Evolutionary conservation across 2,329 filamentous ascomycete species (phyloP).

Genomic region (Epichloe scottii): DNA sequence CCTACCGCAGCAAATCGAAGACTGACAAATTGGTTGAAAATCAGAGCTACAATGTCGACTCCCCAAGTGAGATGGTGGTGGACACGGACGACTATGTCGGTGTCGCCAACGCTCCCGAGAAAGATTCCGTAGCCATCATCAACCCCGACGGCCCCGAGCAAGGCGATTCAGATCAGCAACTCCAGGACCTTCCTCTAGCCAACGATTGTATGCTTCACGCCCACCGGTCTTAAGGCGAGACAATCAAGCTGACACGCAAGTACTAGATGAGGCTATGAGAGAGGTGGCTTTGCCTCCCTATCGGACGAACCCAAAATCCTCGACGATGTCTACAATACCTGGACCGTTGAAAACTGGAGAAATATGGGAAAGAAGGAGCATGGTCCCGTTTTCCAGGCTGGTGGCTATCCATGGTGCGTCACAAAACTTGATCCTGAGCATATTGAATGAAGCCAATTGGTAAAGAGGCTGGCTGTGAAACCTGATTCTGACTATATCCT

Average conservation of each 20-base stretch:
- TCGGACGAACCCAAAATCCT: conserved; percentile 66
- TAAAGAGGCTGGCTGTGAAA: neutral
- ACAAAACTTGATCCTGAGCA: neutral
- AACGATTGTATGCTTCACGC: conserved; percentile 35
- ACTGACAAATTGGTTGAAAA: conserved; percentile 14
- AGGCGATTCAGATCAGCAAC: conserved; percentile 28
- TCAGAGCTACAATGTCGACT: conserved; percentile 41
- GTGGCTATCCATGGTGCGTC: conserved; percentile 71
- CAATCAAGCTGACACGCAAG: neutral
- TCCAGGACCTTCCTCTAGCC: conserved; percentile 35
- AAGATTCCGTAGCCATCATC: conserved; percentile 41
- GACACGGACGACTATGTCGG: conserved; percentile 43
- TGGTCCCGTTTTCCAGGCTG: conserved; percentile 77
- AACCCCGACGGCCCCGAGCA: conserved; percentile 38
- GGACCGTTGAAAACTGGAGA: conserved; percentile 80
- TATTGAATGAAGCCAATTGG: neutral
- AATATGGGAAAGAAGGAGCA: conserved; percentile 66
- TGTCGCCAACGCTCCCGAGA: conserved; percentile 34
- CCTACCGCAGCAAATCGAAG: conserved; percentile 8
- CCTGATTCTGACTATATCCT: neutral
- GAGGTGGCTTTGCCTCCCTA: conserved; percentile 62
- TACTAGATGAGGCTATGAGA: conserved; percentile 70
- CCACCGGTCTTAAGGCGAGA: neutral
- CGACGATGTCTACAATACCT: conserved; percentile 65
- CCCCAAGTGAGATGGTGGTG: conserved; percentile 44